These are phyloP conservation scores for Orbilia blumenaviensis DNA, from an alignment of 2,329 filamentous ascomycete genomes.

Conservation along the genomic window DNA sequence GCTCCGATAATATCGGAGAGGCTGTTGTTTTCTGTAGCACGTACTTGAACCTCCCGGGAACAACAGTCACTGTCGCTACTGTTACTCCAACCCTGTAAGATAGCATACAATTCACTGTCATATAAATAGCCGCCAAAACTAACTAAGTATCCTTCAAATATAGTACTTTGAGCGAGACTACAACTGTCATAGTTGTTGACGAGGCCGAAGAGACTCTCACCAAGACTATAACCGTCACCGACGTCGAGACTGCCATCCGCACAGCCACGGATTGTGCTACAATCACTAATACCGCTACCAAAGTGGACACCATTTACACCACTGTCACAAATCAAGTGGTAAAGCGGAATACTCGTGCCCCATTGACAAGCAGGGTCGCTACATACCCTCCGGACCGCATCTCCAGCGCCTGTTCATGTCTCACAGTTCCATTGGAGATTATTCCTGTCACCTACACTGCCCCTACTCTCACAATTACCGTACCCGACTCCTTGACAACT, in stretches of 20 bases:
- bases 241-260: neutral
- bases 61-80: conserved; percentile 1
- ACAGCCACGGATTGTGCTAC: neutral
- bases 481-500: neutral
- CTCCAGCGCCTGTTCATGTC: conserved; percentile 8
- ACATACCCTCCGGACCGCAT: conserved; percentile 1
- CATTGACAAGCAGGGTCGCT: neutral
- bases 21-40: neutral
- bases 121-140: too few species aligned
- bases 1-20: neutral
- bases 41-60: conserved; percentile 1
- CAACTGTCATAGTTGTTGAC: neutral
- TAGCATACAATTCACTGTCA: too few species aligned
- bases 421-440: conserved; percentile 1
- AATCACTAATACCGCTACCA: neutral
- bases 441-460: neutral
- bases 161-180: neutral
- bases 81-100: conserved; percentile 17
- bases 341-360: neutral
- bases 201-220: conserved; percentile 2
- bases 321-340: neutral
- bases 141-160: neutral
- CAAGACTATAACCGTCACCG: neutral
- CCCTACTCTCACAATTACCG: neutral
- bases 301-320: neutral